Evolutionary conservation across 2,329 filamentous ascomycete genomes (phyloP).

Genomic region (Davidsoniella neocaledoniae): DNA sequence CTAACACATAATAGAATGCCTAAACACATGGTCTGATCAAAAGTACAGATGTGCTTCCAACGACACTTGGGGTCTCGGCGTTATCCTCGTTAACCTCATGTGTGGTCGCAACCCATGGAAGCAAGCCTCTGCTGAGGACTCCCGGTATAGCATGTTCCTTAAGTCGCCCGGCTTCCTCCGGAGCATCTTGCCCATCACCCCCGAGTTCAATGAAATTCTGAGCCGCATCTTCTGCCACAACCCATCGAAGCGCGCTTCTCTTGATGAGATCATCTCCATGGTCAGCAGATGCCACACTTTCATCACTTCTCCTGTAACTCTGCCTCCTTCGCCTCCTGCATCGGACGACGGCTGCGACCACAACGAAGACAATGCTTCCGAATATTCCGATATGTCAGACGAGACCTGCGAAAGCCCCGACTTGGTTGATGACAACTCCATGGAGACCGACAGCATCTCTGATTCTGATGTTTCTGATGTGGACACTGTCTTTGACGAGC

Average conservation of each 20-base stretch:
- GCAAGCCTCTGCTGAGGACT: conserved; percentile 81
- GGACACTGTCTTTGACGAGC: too few species aligned
- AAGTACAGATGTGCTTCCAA: conserved; percentile 85
- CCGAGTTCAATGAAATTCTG: conserved; percentile 78
- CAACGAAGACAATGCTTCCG: background rate
- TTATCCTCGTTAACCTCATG: conserved; percentile 92
- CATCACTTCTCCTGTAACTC: conserved; percentile 34
- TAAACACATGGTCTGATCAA: conserved; percentile 55
- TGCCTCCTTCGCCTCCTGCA: conserved; percentile 20
- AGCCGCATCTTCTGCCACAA: conserved; percentile 75
- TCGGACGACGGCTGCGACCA: background rate
- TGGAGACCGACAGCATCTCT: conserved; percentile 30
- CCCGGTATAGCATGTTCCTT: conserved; percentile 82
- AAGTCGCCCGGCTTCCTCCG: conserved; percentile 76
- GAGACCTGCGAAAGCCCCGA: too few species aligned
- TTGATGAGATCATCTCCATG: conserved; percentile 60
- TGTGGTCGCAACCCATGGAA: conserved; percentile 99
- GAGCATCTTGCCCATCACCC: conserved; percentile 79
- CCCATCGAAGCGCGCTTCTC: conserved; percentile 64
- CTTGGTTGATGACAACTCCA: conserved; percentile 25
- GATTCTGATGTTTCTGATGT: conserved; percentile 23
- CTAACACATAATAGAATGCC: conserved; percentile 51
- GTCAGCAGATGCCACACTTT: conserved; percentile 65
- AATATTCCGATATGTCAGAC: too few species aligned
- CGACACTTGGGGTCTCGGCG: conserved; percentile 95